A percentile compares a stretch with the other conserved stretches of the same genome.
These are phyloP conservation scores for Botryotinia calthae DNA, from an alignment of 2,329 filamentous ascomycete species.

Conservation along the genomic window DNA sequence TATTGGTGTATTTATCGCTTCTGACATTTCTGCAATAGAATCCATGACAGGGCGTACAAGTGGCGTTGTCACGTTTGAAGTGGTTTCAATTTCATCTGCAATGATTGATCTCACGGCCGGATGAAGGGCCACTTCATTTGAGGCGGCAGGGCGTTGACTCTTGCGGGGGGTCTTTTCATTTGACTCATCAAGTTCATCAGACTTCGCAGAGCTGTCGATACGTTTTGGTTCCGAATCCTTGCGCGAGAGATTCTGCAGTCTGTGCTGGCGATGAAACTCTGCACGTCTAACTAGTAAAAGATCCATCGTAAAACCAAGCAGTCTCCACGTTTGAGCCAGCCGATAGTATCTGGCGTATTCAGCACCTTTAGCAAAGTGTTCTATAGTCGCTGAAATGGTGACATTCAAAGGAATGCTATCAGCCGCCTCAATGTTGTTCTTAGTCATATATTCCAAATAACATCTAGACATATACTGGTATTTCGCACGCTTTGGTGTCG, in stretches of 20 bases:
- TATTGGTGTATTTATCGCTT: constrained; percentile 31
- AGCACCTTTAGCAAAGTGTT: constrained; percentile 56
- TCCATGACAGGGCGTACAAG: constrained; percentile 52
- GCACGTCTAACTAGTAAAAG: constrained; percentile 54
- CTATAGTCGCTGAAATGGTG: constrained; percentile 51
- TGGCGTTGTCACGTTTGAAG: constrained; percentile 61
- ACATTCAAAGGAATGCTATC: constrained; percentile 28
- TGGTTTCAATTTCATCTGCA: constrained; percentile 55
- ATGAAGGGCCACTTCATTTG: constrained; percentile 26
- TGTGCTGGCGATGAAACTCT: constrained; percentile 54
- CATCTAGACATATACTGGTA: constrained; percentile 56
- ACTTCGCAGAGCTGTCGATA: constrained; percentile 25
- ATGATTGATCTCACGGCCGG: constrained; percentile 28
- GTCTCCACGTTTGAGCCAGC: constrained; percentile 62
- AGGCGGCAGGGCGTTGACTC: constrained; percentile 19
- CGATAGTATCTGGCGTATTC: constrained; percentile 56
- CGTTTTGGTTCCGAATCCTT: constrained; percentile 33
- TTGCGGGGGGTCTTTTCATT: constrained; percentile 34
- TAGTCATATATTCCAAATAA: constrained; percentile 53
- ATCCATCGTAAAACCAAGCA: constrained; percentile 55
- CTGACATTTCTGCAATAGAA: constrained; percentile 28
- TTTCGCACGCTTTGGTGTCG: constrained; percentile 48
- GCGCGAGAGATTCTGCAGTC: constrained; percentile 37
- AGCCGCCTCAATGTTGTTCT: constrained; percentile 6
- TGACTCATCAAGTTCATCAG: constrained; percentile 16